Base-by-base conservation (phyloP, 371 early-diverging fungal genomes). In the Rhizopus microsporus region DNA sequence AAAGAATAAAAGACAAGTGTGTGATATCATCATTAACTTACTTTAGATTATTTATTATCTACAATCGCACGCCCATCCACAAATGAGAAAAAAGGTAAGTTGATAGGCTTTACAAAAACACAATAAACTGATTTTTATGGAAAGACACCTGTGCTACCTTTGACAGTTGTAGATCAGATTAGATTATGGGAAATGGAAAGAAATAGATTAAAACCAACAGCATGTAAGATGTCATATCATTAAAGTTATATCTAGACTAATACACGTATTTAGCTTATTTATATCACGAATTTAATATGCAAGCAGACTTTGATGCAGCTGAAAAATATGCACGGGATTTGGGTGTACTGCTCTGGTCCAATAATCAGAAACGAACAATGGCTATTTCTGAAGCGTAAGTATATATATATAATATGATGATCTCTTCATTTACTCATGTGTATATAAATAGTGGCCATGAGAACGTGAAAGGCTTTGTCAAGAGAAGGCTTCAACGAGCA, bases 161-260 rank as follows among this genome's bases (percentile, higher is more conserved):
- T 88, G 10, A 96, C 97, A 1, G 95, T 99, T 4, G 84, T 94
- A 0, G 99, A 98, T 77, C 99, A 99, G 74, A 92, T 99, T 33
- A 80, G 90, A 35, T 73, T 99, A 56, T 99, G 99, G 99, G 99
- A 99, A 72, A 87, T 91, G 75, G 99, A 99, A 69, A 84, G 92
- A 62, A 93, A 98, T 61, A 81, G 99, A 31, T 75, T 99, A 23
- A 74, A 79, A 8, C 79, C 86, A 5, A 72, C 68, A 10, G 46
- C 72, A 67, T 76, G 82, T 79, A 65, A 60, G 59, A 35, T 42
- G 31, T 6, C 55, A 47, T 34, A 30, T 6, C 3, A 15, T 7
- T 56, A 8, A 56, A 54, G 3, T 50, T 45, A n/a, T 34, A 12
- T 37, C 29, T 31, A 4, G 43, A 39, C 39, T 38, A 7, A 31